Evolutionary conservation across 768 basidiomycete genomes (phyloP).

Genomic region (Boletus bicolor): DNA sequence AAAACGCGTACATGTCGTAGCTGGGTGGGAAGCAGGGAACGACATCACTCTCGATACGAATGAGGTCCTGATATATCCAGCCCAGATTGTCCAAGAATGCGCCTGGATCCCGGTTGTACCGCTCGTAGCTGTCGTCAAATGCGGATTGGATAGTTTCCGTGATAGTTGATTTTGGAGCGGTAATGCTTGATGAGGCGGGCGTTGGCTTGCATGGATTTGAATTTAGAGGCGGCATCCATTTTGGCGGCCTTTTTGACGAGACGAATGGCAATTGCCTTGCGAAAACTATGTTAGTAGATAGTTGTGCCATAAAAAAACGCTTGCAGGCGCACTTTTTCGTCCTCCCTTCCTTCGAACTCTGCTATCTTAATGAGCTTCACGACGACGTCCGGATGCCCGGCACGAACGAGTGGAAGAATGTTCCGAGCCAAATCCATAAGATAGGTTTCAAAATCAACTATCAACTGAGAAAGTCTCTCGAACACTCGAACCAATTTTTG

Average conservation of each 20-base stretch:
- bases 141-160: conserved; percentile 68
- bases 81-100: conserved; percentile 73
- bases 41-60: conserved; percentile 85
- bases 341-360: conserved; percentile 88
- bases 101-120: conserved; percentile 59
- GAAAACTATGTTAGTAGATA: background rate
- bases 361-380: conserved; percentile 92
- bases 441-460: conserved; percentile 82
- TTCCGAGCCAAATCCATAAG: conserved; percentile 73
- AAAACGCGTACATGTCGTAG: conserved; percentile 84
- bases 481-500: conserved; percentile 76
- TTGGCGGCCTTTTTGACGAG: conserved; percentile 94
- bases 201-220: conserved; percentile 89
- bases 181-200: conserved; percentile 95
- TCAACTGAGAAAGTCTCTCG: conserved; percentile 76
- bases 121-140: conserved; percentile 66
- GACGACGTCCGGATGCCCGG: conserved; percentile 79
- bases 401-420: conserved; percentile 73
- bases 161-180: conserved; percentile 81
- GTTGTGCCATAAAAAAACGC: background rate
- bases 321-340: conserved; percentile 73
- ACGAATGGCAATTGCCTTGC: conserved; percentile 85
- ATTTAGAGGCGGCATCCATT: conserved; percentile 88
- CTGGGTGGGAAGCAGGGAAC: conserved; percentile 88
- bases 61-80: conserved; percentile 95